A percentile compares a stretch with the other conserved stretches of the same genome.
phyloP scores from a whole-genome alignment of 129 eudicot species.

The Ambrosia artemisiifolia region DNA sequence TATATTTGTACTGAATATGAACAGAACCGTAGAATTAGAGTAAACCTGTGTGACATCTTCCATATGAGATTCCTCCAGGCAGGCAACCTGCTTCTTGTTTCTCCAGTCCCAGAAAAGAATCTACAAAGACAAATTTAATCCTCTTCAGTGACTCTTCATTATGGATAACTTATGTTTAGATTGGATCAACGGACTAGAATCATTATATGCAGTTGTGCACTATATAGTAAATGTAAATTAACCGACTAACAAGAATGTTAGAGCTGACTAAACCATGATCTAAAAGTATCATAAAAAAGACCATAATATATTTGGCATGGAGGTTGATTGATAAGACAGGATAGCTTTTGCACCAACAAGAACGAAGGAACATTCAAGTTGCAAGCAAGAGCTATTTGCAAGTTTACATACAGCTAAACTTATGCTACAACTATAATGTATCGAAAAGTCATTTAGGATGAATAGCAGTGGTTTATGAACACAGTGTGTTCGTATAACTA shows the following conservation, averaged over 20 bases:
- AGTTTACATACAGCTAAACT: not conserved
- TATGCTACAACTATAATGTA: not conserved
- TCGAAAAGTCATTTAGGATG: not conserved
- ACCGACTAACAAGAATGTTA: not conserved
- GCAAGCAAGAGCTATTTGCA: not conserved
- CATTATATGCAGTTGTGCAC: not conserved
- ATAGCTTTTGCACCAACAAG: not conserved
- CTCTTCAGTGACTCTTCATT: not conserved
- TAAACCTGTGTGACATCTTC: constrained; percentile 96
- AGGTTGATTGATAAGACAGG: not conserved
- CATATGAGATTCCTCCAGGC: constrained; percentile 92
- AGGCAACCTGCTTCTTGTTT: constrained; percentile 68
- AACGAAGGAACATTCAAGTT: not conserved
- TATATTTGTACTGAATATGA: not conserved
- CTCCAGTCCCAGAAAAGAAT: constrained; percentile 91
- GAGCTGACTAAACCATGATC: not conserved
- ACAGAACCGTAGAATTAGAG: constrained; percentile 8
- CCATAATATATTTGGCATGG: not conserved
- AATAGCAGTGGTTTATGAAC: not conserved
- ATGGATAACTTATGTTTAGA: not conserved
- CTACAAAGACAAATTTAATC: constrained; percentile 32
- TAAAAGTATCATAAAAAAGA: not conserved
- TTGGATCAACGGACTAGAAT: not conserved
- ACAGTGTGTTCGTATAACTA: not conserved
- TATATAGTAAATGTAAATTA: not conserved